Base-by-base conservation (phyloP, 805 yeast species). In the Starmerella floris region DNA sequence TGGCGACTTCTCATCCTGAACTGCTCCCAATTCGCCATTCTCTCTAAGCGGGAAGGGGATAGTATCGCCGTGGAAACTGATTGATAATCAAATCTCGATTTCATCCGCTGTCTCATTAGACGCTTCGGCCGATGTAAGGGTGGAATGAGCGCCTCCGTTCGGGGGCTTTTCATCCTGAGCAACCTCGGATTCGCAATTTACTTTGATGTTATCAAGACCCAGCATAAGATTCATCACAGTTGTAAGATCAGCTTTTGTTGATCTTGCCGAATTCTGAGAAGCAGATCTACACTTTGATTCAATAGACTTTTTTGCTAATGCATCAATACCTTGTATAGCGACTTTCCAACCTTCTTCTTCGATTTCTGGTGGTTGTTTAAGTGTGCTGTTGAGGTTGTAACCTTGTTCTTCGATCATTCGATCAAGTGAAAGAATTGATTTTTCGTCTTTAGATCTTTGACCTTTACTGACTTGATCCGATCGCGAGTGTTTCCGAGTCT, bases 361-460 rank as follows among this genome's bases (percentile, higher is more conserved):
- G 37, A 6, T 21, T 20, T 6, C 16, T 3, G 31, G 27, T 30
- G 25, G 23, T 11, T 36, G 28, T 6, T 11, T 16, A 5, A 5
- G 5, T 39, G 16, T 23, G 10, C 9, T 31, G 8, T 8, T 10
- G 5, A 19, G 21, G 23, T 15, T 34, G 30, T 4, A 8, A 16
- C 27, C 27, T 5, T 38, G 45, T n/a, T 23, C 42, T 9, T 22
- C 26, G 15, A 37, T 30, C 4, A 30, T 13, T 4, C 25, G 22
- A 17, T 41, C 42, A 5, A 45, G 34, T 3, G 31, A 36, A 19
- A 3, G n/a, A 30, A 35, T 21, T 21, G 43, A 33, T 11, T 23
- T 19, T 16, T 34, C 37, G 28, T 45, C 49, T 35, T 39, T 33
- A 25, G 20, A 21, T 27, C 37, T 25, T 36, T 41, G 48, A 10